These are phyloP conservation scores for Lepidium aucheri DNA, from an alignment of 345 rosid genomes.

Conservation along the genomic window DNA sequence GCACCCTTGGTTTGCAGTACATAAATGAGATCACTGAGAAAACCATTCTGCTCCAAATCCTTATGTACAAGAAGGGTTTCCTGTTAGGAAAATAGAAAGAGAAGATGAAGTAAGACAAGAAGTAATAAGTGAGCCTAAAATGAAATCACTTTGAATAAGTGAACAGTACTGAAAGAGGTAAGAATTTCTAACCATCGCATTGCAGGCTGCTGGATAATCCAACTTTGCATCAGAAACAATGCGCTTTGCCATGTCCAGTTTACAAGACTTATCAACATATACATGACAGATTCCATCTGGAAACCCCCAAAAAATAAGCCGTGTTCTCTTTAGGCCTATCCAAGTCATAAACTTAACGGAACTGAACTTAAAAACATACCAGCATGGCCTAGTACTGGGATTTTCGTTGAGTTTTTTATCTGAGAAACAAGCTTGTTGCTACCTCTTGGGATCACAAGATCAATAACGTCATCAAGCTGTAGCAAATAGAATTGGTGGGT, in stretches of 20 bases:
- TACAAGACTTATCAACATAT: slow-evolving; percentile 85
- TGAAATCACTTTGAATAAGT: not conserved
- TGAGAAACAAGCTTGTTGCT: slow-evolving; percentile 92
- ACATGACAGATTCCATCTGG: slow-evolving; percentile 98
- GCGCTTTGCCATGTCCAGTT: slow-evolving; percentile 69
- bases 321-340: not conserved
- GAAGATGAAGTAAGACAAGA: slow-evolving; percentile 10
- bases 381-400: slow-evolving; percentile 97
- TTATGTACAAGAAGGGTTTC: slow-evolving; percentile 95
- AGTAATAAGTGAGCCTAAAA: not conserved
- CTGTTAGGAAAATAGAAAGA: slow-evolving; percentile 30
- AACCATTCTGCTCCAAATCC: slow-evolving; percentile 58
- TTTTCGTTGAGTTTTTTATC: slow-evolving; percentile 85
- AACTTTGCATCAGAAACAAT: slow-evolving; percentile 78
- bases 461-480: slow-evolving; percentile 98
- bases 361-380: slow-evolving; percentile 34
- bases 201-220: slow-evolving; percentile 98
- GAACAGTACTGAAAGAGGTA: not conserved
- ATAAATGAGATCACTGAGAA: slow-evolving; percentile 43
- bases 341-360: not conserved
- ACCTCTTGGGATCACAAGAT: slow-evolving; percentile 99
- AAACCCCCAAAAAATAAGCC: not conserved
- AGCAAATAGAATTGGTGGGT: slow-evolving; percentile 18
- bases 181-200: slow-evolving; percentile 68
- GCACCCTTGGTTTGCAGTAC: slow-evolving; percentile 61